Conservation (phyloP, 192 early-diverging fungal species). For the Backusella westeae region DNA sequence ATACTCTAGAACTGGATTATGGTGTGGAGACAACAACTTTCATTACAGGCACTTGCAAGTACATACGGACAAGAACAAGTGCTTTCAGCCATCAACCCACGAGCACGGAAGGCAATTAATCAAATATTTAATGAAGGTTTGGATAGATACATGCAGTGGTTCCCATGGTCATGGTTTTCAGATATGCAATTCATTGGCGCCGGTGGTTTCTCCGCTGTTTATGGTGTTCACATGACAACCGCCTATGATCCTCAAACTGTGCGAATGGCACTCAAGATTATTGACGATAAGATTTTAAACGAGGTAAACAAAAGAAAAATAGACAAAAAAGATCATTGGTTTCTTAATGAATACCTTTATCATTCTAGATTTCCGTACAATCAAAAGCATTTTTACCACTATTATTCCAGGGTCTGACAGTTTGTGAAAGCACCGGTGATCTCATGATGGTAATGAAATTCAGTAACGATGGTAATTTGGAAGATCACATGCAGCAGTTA, state of each 20-base stretch:
- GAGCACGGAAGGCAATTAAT: conserved; percentile 23
- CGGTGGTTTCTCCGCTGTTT: conserved; percentile 38
- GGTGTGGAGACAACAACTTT: conserved; percentile 34
- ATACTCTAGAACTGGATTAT: conserved; percentile 32
- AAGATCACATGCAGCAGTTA: conserved; percentile 31
- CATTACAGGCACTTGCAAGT: conserved; percentile 15
- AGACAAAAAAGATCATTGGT: background rate
- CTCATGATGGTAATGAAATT: conserved; percentile 44
- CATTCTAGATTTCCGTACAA: conserved; percentile 19
- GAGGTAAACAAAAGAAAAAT: conserved; percentile 16
- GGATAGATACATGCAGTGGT: conserved; percentile 37
- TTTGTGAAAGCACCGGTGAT: conserved; percentile 35
- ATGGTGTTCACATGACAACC: conserved; percentile 18
- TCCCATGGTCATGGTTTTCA: conserved; percentile 35
- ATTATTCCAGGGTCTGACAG: conserved; percentile 40
- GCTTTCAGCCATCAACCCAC: conserved; percentile 16
- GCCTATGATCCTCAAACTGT: conserved; percentile 19
- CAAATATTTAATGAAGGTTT: conserved; percentile 27
- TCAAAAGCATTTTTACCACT: conserved; percentile 32
- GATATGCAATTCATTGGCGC: conserved; percentile 37
- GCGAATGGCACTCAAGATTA: conserved; percentile 33
- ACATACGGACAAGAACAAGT: conserved; percentile 24
- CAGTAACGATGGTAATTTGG: conserved; percentile 34
- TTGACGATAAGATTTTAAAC: conserved; percentile 35
- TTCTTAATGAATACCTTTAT: background rate